phyloP scores from a whole-genome alignment of 2,329 filamentous ascomycete genomes.

The Leptographium procerum region DNA sequence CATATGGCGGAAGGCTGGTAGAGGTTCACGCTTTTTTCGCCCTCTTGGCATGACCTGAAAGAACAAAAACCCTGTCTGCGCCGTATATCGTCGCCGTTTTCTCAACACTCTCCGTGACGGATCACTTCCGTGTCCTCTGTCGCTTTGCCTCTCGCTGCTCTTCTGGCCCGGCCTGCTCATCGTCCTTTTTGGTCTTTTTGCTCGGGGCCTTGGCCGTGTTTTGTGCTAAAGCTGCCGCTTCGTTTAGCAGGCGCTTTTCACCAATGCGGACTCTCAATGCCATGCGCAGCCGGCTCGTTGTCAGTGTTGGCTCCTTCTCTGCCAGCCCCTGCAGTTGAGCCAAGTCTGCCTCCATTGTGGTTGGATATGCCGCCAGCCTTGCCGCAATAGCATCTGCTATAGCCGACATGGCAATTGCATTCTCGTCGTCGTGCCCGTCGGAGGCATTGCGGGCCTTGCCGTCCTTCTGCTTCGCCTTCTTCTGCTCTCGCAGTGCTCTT shows the following conservation, averaged over 20 bases:
- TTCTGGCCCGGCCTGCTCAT: background rate
- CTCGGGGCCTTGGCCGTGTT: constrained; percentile 11
- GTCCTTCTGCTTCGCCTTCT: constrained; percentile 11
- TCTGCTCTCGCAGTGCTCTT: constrained; percentile 21
- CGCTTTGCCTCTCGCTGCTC: constrained; percentile 13
- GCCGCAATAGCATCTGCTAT: constrained; percentile 20
- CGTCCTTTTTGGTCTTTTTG: constrained; percentile 9
- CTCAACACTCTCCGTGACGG: background rate
- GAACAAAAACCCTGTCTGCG: too few species aligned
- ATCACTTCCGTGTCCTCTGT: constrained; percentile 9
- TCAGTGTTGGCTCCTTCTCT: background rate
- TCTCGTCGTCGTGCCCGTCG: constrained; percentile 1
- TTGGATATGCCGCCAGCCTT: constrained; percentile 10
- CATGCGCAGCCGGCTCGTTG: constrained; percentile 13
- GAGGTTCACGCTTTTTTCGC: too few species aligned
- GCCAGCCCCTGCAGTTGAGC: constrained; percentile 4
- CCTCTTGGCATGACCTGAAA: too few species aligned
- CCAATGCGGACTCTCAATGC: constrained; percentile 23
- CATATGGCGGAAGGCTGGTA: too few species aligned
- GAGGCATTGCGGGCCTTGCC: constrained; percentile 5
- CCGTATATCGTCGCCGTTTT: too few species aligned
- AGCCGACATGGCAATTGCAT: constrained; percentile 27
- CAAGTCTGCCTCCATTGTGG: constrained; percentile 19
- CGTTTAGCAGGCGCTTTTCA: constrained; percentile 22
- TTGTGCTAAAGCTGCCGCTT: constrained; percentile 14